Evolutionary conservation across 306 rosid genomes (phyloP).

Genomic region (Pachyrhizus erosus): DNA sequence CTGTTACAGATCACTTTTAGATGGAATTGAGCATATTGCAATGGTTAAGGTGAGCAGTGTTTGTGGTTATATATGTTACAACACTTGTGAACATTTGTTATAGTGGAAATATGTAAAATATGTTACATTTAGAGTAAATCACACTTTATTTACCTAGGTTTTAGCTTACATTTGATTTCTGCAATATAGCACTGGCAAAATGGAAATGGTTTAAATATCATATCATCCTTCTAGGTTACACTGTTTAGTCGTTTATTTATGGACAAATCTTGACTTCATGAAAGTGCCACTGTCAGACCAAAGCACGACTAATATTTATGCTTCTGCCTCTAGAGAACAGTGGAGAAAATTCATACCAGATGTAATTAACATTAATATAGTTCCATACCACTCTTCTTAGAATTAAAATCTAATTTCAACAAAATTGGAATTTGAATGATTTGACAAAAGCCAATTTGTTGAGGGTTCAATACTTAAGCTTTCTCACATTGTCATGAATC

Average conservation of each 20-base stretch:
- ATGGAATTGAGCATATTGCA: slow-evolving; percentile 95
- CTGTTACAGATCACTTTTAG: slow-evolving; percentile 82
- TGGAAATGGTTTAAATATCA: slow-evolving; percentile 1
- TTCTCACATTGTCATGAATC: too few relatives aligned
- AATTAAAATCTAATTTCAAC: neutral
- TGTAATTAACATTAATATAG: neutral
- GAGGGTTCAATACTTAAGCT: too few relatives aligned
- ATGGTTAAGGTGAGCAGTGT: slow-evolving; percentile 86
- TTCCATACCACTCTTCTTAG: neutral
- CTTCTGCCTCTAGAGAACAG: slow-evolving; percentile 17
- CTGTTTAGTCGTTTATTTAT: neutral
- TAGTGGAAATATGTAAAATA: neutral
- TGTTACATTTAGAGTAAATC: slow-evolving; percentile 4
- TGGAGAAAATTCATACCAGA: neutral
- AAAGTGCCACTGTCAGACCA: neutral
- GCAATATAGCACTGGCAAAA: neutral
- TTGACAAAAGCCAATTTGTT: neutral
- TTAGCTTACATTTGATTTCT: slow-evolving; percentile 22
- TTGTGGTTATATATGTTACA: slow-evolving; percentile 13
- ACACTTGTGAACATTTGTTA: neutral
- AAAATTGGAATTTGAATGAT: neutral
- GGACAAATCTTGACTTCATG: neutral
- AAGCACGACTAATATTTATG: slow-evolving; percentile 6
- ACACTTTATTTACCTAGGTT: neutral
- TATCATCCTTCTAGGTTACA: neutral